Evolutionary conservation across 805 yeast genomes (phyloP).

Genomic region (Candida berthetii): DNA sequence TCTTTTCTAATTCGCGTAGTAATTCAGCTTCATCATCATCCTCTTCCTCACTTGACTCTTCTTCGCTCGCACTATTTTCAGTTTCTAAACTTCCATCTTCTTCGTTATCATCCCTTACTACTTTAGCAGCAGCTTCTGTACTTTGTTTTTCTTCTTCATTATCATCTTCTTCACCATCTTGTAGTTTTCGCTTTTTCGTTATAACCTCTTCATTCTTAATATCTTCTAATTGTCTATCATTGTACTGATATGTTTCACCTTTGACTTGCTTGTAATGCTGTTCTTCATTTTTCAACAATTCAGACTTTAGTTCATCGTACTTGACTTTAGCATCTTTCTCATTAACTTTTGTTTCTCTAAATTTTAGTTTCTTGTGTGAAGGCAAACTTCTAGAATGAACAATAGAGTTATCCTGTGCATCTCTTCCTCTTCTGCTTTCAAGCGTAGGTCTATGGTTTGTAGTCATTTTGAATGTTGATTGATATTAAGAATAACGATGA

Average conservation of each 20-base stretch:
- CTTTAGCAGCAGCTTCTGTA: too few species aligned
- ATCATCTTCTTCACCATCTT: constrained; percentile 6
- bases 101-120: constrained; percentile 31
- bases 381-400: constrained; percentile 49
- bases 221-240: constrained; percentile 1
- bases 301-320: constrained; percentile 13
- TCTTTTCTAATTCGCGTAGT: constrained; percentile 30
- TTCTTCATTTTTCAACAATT: constrained; percentile 11
- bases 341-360: constrained; percentile 17
- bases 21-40: constrained; percentile 42
- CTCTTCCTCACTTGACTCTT: constrained; percentile 28
- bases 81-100: constrained; percentile 22
- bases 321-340: constrained; percentile 9
- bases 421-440: constrained; percentile 54
- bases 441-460: constrained; percentile 68
- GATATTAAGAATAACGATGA: too few species aligned
- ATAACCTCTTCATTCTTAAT: constrained; percentile 7
- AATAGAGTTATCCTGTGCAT: constrained; percentile 35
- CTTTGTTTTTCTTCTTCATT: constrained; percentile 20
- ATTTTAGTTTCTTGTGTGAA: constrained; percentile 48
- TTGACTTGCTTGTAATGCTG: constrained; percentile 24
- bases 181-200: not conserved
- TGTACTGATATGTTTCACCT: not conserved
- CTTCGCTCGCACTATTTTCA: constrained; percentile 14
- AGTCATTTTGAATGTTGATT: too few species aligned